Base-by-base conservation (phyloP, 371 early-diverging fungal species). In the Apophysomyces variabilis region DNA sequence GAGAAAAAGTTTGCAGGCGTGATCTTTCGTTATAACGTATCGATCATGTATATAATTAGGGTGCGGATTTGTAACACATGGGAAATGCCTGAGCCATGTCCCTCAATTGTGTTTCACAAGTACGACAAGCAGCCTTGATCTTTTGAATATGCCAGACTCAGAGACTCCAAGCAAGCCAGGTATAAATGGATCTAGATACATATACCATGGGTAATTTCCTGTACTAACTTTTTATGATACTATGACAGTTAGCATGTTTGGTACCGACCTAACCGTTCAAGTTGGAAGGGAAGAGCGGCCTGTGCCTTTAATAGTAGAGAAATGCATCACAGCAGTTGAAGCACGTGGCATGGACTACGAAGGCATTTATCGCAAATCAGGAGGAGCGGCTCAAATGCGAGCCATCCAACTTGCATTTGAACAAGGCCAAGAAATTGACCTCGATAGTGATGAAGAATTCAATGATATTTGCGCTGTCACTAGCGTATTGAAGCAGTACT, bases 341-440 rank as follows among this genome's bases (percentile, higher is more conserved):
- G 60, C 32, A 59, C 68, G 72, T 70, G 92, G 90, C 12, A 60
- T 68, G 69, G 69, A 68, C 26, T 65, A 58, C 60, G 95, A 94
- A 76, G 95, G 95, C 32, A 89, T 95, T 26, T 95, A 95, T 68
- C 89, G 95, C 39, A 92, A 92, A 68, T 91, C 92, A 0, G 95
- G 94, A 5, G 90, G 92, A 62, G 78, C 87, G 6, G 85, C 84
- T 38, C 92, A 93, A 54, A 87, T 91, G 67, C 76, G 84, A 41
- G 75, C 73, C 16, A 80, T 90, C 16, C 85, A 81, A 35, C 64
- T 61, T 3, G 71, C 72, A 16, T 72, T 82, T 38, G 79, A 85
- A 26, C 57, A 67, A 12, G 80, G 82, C 5, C 71, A 75, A 8
- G 57, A 72, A 8, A 74, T 82, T 5, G 75, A 84, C 56, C 62